Percentiles rank a stretch among this genome's conserved stretches.
Conservation (phyloP, 768 basidiomycete species). For the Russula olivacea region DNA sequence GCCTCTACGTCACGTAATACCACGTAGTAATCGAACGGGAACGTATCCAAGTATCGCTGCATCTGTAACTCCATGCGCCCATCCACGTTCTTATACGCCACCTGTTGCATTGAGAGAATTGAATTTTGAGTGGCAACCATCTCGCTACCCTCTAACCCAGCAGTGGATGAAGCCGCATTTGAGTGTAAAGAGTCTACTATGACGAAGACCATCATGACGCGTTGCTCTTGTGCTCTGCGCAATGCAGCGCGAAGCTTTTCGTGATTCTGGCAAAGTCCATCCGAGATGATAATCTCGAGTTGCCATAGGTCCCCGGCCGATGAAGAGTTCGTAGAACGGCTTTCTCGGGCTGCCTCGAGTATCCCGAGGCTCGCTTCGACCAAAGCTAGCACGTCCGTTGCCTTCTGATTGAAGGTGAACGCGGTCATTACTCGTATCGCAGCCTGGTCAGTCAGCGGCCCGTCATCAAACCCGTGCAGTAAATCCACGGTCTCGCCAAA, state of each 20-base stretch:
- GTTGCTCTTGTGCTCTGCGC: slow-evolving; percentile 80
- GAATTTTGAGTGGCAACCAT: slow-evolving; percentile 48
- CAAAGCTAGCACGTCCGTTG: slow-evolving; percentile 80
- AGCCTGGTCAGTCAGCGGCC: slow-evolving; percentile 72
- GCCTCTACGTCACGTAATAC: slow-evolving; percentile 88
- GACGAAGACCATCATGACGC: slow-evolving; percentile 94
- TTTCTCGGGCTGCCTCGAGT: slow-evolving; percentile 72
- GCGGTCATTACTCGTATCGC: slow-evolving; percentile 76
- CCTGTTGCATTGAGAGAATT: slow-evolving; percentile 90
- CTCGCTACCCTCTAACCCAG: background rate
- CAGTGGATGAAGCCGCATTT: slow-evolving; percentile 28
- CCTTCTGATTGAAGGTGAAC: slow-evolving; percentile 85
- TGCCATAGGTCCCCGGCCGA: slow-evolving; percentile 90
- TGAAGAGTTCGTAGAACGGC: slow-evolving; percentile 51
- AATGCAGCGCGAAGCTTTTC: slow-evolving; percentile 73
- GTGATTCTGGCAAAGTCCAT: slow-evolving; percentile 98
- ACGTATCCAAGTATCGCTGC: slow-evolving; percentile 87
- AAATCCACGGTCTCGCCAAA: slow-evolving; percentile 89
- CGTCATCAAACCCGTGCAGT: slow-evolving; percentile 78
- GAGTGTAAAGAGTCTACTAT: slow-evolving; percentile 84
- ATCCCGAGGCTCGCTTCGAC: slow-evolving; percentile 72
- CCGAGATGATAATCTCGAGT: slow-evolving; percentile 95
- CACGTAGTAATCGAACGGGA: slow-evolving; percentile 97
- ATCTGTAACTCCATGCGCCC: slow-evolving; percentile 84
- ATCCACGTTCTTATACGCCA: slow-evolving; percentile 73